Evolutionary conservation across 129 eudicot species (phyloP), one percentile per base, ranked within the genome.

Genomic region (Flaveria ramosissima): DNA sequence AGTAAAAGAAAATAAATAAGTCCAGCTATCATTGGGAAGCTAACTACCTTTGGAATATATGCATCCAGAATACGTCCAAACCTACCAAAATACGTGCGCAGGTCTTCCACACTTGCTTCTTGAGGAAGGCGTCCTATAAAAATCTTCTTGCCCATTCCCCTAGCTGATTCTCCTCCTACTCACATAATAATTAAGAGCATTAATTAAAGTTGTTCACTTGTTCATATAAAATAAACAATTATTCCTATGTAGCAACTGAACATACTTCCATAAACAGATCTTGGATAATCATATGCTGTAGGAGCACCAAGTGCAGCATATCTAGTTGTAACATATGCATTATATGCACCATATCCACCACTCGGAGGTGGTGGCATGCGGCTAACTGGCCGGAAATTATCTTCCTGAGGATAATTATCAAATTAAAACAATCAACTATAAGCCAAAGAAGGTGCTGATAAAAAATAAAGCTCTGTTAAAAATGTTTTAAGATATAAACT

Each of bases 61-160:
- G 84, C 97, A 89, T 95, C 97, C 77, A 95, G 27, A 57, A 95
- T 92, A 48, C 91, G 94, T 48, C 99, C 99, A 82, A 89, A 95
- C 85, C 96, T 88, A 48, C 92, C 96, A 76, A 95, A 95, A 82
- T 95, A 92, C 43, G 74, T 87, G 71, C 97, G 97, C 66, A 95
- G 96, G 81, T 95, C 99, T 47, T 95, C 99, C 23, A 77, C 82
- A 80, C 81, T 89, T 24, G 99, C 99, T 84, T 95, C 99, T 75
- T 90, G 97, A 82, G 99, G 96, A 72, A 95, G 97, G 80, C 97
- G 84, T 24, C 99, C 99, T 61, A 95, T 94, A 89, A 91, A 95
- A 45, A 95, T 89, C 84, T 95, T 95, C 76, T 88, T 86, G 71
- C 97, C 94, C 87, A 90, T 84, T 71, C 99, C 96, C 73, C 99